A percentile compares a stretch with the other conserved stretches of the same genome.
Evolutionary conservation across 129 eudicot genomes (phyloP).

Genomic region (Apium graveolens): DNA sequence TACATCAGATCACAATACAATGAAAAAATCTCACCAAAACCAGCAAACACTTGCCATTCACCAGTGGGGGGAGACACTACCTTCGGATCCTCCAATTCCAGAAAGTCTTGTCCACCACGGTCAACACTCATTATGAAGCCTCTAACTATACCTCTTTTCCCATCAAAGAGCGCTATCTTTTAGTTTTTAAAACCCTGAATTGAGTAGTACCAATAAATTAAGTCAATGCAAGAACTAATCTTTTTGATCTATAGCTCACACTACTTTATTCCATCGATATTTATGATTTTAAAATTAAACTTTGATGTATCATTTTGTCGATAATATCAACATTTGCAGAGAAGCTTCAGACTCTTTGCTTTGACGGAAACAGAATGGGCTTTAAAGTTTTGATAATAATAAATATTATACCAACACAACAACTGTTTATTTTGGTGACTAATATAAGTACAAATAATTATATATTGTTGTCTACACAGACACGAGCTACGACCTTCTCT

Average conservation of each 20-base stretch:
- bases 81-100: conserved; percentile 58
- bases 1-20: neutral
- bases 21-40: conserved; percentile 55
- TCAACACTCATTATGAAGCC: conserved; percentile 68
- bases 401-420: no score
- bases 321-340: neutral
- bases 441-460: no score
- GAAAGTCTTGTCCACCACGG: conserved; percentile 65
- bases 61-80: conserved; percentile 37
- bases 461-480: no score
- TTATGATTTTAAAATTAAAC: neutral
- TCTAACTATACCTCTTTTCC: conserved; percentile 78
- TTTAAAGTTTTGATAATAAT: no score
- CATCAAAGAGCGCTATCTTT: conserved; percentile 95
- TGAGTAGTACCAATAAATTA: neutral
- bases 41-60: conserved; percentile 90
- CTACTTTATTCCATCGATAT: neutral
- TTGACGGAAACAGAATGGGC: no score
- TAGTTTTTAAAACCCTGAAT: conserved; percentile 15
- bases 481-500: no score
- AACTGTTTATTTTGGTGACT: no score
- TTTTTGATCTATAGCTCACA: neutral
- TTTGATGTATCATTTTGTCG: neutral
- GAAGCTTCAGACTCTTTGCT: neutral
- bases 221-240: neutral